Conservation (phyloP, 2,329 filamentous ascomycete species). For the Blastomyces emzantsi region DNA sequence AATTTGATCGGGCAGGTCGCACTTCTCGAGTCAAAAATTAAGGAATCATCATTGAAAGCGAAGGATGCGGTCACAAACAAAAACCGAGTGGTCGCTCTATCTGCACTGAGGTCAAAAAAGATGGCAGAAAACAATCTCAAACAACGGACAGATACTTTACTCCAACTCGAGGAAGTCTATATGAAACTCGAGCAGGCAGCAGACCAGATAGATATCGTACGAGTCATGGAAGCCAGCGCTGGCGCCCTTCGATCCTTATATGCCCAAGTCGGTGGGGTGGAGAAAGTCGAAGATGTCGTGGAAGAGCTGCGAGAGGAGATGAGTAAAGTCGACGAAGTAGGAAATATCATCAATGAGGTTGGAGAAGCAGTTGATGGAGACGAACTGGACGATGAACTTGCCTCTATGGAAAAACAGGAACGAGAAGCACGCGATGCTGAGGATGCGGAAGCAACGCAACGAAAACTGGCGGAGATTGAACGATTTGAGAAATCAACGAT, state of each 20-base stretch:
- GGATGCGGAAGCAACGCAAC: constrained; percentile 42
- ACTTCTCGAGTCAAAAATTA: constrained; percentile 49
- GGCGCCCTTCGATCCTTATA: constrained; percentile 65
- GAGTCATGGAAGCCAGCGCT: constrained; percentile 70
- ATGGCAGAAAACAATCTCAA: constrained; percentile 64
- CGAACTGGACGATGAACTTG: constrained; percentile 82
- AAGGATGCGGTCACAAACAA: constrained; percentile 62
- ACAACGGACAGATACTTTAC: constrained; percentile 61
- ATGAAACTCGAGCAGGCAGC: constrained; percentile 75
- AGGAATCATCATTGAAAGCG: constrained; percentile 42
- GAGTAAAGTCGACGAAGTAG: constrained; percentile 72
- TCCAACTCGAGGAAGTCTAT: constrained; percentile 75
- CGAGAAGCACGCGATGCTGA: constrained; percentile 40
- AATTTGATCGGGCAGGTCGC: constrained; percentile 59
- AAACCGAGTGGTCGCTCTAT: constrained; percentile 65
- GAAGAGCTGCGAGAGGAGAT: constrained; percentile 71
- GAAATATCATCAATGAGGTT: constrained; percentile 62
- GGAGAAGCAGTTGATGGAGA: constrained; percentile 57
- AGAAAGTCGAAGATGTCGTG: constrained; percentile 66
- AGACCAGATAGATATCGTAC: constrained; percentile 74
- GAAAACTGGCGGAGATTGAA: constrained; percentile 42
- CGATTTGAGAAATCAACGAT: constrained; percentile 32
- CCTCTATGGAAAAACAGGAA: constrained; percentile 59
- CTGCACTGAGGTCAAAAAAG: constrained; percentile 74
- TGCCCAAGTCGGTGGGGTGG: constrained; percentile 64